These are phyloP conservation scores for Cornus kousa DNA, from an alignment of 148 eudicot species.

Conservation along the genomic window DNA sequence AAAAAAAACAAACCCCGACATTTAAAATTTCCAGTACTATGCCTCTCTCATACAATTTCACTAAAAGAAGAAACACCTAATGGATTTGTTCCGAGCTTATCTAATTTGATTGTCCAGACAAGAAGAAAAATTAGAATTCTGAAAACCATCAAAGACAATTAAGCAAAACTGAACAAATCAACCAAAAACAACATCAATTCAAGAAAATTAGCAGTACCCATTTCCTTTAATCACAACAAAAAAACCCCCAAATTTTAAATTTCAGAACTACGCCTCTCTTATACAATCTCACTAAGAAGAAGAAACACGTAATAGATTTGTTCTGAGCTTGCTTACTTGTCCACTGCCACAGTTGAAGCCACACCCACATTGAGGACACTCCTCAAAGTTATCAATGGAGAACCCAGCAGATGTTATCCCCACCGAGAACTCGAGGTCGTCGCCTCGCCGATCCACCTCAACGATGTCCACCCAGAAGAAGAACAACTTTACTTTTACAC, in stretches of 20 bases:
- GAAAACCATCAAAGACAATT: background rate
- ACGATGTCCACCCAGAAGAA: constrained; percentile 44
- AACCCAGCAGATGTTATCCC: constrained; percentile 52
- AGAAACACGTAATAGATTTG: constrained; percentile 6
- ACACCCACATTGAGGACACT: constrained; percentile 50
- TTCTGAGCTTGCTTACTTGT: background rate
- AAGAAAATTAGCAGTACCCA: background rate
- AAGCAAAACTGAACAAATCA: background rate
- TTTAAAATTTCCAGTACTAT: no score
- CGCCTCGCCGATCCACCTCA: constrained; percentile 33
- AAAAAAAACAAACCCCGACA: no score
- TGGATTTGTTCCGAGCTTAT: background rate
- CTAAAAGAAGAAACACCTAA: no score
- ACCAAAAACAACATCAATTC: background rate
- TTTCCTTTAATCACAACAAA: background rate
- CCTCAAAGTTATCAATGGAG: constrained; percentile 36
- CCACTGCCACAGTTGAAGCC: constrained; percentile 39
- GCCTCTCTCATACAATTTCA: no score
- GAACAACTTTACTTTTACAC: constrained; percentile 44
- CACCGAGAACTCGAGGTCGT: constrained; percentile 45
- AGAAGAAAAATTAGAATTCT: background rate
- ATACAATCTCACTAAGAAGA: background rate
- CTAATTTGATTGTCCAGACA: background rate
- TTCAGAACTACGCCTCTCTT: background rate
- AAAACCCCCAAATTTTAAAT: background rate